These are phyloP conservation scores for Globisporangium abappressorium DNA, from an alignment of 352 stramenopile species.

Conservation along the genomic window DNA sequence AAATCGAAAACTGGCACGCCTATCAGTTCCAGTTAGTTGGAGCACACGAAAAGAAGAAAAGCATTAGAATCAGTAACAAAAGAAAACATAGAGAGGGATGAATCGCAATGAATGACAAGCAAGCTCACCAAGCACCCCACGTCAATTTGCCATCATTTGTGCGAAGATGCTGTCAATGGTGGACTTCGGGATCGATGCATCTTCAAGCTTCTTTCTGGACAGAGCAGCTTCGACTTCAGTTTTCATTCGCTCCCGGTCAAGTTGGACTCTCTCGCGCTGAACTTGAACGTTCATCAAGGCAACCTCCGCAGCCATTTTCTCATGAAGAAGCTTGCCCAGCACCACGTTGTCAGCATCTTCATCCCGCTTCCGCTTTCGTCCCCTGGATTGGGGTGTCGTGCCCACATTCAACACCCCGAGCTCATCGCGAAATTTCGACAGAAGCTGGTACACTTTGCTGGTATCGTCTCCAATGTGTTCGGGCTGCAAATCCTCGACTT, in stretches of 20 bases:
- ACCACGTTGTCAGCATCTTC: constrained; percentile 17
- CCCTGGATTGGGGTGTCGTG: constrained; percentile 7
- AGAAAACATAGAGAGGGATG: constrained; percentile 17
- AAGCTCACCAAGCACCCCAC: constrained; percentile 9
- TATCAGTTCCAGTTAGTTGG: constrained; percentile 58
- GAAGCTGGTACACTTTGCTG: constrained; percentile 9
- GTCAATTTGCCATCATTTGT: not conserved
- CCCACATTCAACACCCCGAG: constrained; percentile 21
- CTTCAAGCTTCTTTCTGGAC: constrained; percentile 30
- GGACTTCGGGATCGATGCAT: constrained; percentile 22
- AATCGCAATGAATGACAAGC: constrained; percentile 8
- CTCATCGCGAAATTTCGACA: constrained; percentile 26
- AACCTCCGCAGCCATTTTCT: constrained; percentile 18
- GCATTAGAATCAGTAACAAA: constrained; percentile 8
- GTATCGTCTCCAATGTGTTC: constrained; percentile 5
- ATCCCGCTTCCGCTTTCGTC: constrained; percentile 18
- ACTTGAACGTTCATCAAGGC: constrained; percentile 28
- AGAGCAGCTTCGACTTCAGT: constrained; percentile 30
- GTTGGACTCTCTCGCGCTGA: constrained; percentile 19
- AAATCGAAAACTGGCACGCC: constrained; percentile 70
- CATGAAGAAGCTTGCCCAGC: constrained; percentile 19
- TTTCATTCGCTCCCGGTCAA: constrained; percentile 30
- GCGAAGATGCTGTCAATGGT: constrained; percentile 26
- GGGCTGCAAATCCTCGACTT: constrained; percentile 12
- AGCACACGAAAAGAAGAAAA: constrained; percentile 6